A percentile compares a stretch with the other conserved stretches of the same genome.
Evolutionary conservation across 495 filamentous ascomycete genomes (phyloP).

Genomic region (Penicillium cinerascens): DNA sequence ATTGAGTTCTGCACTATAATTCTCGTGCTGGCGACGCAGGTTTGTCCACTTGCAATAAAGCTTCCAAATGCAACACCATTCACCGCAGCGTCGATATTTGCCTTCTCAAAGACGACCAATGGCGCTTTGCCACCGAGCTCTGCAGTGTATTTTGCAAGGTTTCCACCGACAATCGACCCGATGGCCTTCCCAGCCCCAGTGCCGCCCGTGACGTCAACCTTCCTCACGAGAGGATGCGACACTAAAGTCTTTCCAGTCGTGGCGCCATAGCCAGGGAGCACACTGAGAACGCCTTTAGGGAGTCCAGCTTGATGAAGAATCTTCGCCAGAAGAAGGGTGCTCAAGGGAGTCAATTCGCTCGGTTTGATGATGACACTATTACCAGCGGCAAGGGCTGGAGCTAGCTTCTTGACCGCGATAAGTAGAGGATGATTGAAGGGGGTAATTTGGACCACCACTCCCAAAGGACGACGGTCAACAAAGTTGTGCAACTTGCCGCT

Average conservation of each 20-base stretch:
- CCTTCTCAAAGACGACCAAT: conserved; percentile 50
- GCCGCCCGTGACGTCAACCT: conserved; percentile 62
- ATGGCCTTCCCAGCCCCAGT: conserved; percentile 44
- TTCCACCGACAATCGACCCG: conserved; percentile 45
- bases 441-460: conserved; percentile 61
- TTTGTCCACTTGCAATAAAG: conserved; percentile 59
- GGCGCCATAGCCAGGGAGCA: conserved; percentile 76
- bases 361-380: conserved; percentile 80
- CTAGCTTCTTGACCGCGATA: conserved; percentile 62
- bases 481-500: conserved; percentile 60
- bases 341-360: conserved; percentile 74
- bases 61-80: conserved; percentile 58
- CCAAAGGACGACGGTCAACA: conserved; percentile 55
- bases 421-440: conserved; percentile 65
- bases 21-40: conserved; percentile 58
- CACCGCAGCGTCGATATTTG: conserved; percentile 49
- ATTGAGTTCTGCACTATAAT: conserved; percentile 52
- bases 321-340: conserved; percentile 40
- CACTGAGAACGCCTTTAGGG: conserved; percentile 81
- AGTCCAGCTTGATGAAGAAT: conserved; percentile 80
- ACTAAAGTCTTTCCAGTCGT: conserved; percentile 60
- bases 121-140: conserved; percentile 62
- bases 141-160: conserved; percentile 53
- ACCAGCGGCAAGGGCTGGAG: conserved; percentile 57
- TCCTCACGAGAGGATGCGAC: conserved; percentile 48